Conservation (phyloP, 768 basidiomycete species). For the Boletus edulis region DNA sequence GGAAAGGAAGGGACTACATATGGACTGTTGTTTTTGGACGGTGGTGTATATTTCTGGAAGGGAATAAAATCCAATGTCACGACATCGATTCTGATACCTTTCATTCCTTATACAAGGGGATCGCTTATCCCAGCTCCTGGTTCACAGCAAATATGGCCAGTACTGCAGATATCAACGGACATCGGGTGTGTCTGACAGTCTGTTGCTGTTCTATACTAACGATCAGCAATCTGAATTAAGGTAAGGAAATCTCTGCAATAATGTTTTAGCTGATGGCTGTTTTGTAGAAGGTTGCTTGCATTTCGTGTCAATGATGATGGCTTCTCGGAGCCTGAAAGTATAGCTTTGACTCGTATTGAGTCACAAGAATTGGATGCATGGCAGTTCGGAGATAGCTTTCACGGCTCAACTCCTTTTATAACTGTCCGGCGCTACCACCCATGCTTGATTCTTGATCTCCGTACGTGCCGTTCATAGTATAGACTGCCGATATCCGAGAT, state of each 20-base stretch:
- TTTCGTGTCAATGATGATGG: background rate
- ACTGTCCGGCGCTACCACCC: background rate
- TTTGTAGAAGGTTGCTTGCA: background rate
- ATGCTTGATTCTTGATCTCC: background rate
- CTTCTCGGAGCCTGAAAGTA: background rate
- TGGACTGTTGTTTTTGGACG: background rate
- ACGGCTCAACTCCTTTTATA: background rate
- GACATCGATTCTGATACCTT: background rate
- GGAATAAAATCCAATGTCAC: background rate
- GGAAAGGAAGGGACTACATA: background rate
- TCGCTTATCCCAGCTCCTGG: background rate
- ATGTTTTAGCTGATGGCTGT: background rate
- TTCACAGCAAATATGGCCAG: too few species aligned
- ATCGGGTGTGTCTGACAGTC: background rate
- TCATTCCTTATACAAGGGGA: background rate
- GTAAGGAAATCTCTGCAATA: background rate
- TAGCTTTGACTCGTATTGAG: background rate
- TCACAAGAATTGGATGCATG: background rate
- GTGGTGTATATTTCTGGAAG: background rate
- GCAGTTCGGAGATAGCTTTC: background rate
- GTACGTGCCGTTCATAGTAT: background rate
- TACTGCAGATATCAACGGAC: background rate
- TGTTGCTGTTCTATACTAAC: background rate
- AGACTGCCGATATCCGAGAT: background rate
- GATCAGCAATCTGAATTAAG: background rate